These are phyloP conservation scores for Lentinula sp. DNA, from an alignment of 768 basidiomycete species.

Conservation along the genomic window DNA sequence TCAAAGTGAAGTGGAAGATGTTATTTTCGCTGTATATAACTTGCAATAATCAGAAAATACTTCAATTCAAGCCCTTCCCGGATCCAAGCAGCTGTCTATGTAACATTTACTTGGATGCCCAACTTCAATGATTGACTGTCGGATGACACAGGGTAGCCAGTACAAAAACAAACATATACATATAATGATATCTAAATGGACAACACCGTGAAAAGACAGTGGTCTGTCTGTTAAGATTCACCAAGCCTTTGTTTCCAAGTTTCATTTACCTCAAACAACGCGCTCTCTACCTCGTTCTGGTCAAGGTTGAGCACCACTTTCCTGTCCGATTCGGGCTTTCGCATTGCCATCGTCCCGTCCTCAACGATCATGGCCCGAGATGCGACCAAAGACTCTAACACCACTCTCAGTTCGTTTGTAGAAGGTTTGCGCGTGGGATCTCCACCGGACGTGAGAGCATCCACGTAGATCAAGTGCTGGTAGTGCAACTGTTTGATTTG, in stretches of 20 bases:
- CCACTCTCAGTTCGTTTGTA: conserved; percentile 53
- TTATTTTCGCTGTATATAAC: too few species aligned
- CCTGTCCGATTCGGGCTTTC: conserved; percentile 60
- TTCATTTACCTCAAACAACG: conserved; percentile 51
- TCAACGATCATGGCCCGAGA: conserved; percentile 75
- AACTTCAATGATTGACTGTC: too few species aligned
- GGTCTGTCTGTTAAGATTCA: background rate
- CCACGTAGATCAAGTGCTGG: conserved; percentile 70
- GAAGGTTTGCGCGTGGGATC: conserved; percentile 57
- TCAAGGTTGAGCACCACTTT: conserved; percentile 81
- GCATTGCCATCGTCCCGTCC: conserved; percentile 43
- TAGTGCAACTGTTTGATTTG: conserved; percentile 48
- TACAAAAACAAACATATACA: too few species aligned
- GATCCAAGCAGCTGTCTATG: too few species aligned
- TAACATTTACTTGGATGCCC: too few species aligned
- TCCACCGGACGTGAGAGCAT: conserved; percentile 51
- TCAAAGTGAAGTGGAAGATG: too few species aligned
- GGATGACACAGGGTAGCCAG: too few species aligned
- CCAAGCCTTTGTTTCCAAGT: background rate
- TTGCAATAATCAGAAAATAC: too few species aligned
- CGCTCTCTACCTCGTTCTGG: conserved; percentile 77
- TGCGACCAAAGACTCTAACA: conserved; percentile 72
- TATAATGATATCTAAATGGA: too few species aligned
- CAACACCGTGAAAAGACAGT: too few species aligned
- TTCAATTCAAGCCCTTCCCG: too few species aligned